Conservation (phyloP, 768 basidiomycete genomes). For the Arthromyces matolae region DNA sequence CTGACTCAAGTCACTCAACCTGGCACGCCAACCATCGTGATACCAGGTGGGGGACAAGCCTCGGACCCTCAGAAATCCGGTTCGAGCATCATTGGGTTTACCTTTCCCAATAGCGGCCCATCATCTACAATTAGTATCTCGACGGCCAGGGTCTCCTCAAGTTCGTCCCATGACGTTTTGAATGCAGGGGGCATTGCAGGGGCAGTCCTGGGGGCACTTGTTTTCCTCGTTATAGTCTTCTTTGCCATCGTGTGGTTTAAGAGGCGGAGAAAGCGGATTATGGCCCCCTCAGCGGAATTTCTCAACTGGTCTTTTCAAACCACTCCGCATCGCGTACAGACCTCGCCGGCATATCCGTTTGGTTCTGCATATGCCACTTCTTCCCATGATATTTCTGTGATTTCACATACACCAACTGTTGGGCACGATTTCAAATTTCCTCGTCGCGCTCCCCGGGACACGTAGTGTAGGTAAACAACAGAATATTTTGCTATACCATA, state of each 20-base stretch:
- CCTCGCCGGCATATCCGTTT: constrained; percentile 1
- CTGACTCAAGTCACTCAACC: too few relatives aligned
- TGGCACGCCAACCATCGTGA: neutral
- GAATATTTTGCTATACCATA: neutral
- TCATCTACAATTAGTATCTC: too few relatives aligned
- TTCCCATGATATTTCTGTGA: neutral
- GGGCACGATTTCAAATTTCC: constrained; percentile 1
- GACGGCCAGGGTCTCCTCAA: too few relatives aligned
- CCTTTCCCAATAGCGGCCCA: neutral
- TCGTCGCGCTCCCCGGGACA: neutral
- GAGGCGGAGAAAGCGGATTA: constrained; percentile 36
- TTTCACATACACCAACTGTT: neutral
- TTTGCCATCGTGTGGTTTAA: constrained; percentile 36
- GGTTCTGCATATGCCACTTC: constrained; percentile 2
- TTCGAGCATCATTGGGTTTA: too few relatives aligned
- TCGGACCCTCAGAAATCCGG: too few relatives aligned
- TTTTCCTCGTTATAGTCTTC: constrained; percentile 32
- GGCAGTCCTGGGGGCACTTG: constrained; percentile 45
- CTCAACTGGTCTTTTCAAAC: constrained; percentile 20
- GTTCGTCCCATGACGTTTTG: neutral
- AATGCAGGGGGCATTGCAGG: constrained; percentile 52
- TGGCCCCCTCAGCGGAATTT: constrained; percentile 62
- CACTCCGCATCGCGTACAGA: neutral
- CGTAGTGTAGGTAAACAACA: neutral
- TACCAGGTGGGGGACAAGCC: neutral